phyloP scores from a whole-genome alignment of 192 early-diverging fungal genomes.

The Mortierella alpina region DNA sequence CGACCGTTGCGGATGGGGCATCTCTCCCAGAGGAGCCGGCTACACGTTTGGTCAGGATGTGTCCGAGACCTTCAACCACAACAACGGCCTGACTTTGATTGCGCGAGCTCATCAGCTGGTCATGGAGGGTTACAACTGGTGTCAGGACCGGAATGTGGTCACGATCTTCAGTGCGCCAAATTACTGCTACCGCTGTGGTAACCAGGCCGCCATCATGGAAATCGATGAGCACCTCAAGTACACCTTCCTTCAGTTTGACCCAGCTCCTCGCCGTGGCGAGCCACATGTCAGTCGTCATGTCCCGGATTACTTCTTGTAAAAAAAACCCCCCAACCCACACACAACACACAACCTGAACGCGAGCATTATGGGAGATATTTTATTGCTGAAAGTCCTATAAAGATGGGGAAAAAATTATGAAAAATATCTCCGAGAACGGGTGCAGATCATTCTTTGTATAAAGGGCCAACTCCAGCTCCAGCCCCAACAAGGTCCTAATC shows the following conservation, averaged over 20 bases:
- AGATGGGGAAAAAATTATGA: too few species aligned
- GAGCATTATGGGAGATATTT: too few species aligned
- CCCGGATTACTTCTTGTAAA: constrained; percentile 98
- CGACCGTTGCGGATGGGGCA: constrained; percentile 89
- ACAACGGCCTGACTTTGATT: constrained; percentile 97
- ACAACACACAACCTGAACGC: neutral
- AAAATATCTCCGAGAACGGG: too few species aligned
- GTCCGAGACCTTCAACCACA: constrained; percentile 89
- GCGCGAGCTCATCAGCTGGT: constrained; percentile 95
- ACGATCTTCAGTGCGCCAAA: constrained; percentile 99
- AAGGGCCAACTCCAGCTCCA: too few species aligned
- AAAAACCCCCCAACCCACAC: constrained; percentile 33
- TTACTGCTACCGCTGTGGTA: constrained; percentile 99
- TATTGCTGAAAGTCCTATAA: too few species aligned
- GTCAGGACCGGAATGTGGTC: constrained; percentile 97
- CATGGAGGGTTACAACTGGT: constrained; percentile 99
- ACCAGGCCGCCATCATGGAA: constrained; percentile 99
- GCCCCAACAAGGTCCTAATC: too few species aligned
- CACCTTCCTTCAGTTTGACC: constrained; percentile 98
- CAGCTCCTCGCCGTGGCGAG: constrained; percentile 96
- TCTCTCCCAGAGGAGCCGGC: constrained; percentile 87
- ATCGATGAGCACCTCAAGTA: constrained; percentile 99
- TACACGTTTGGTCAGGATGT: constrained; percentile 93
- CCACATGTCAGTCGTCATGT: constrained; percentile 98
- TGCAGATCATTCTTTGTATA: too few species aligned